These are phyloP conservation scores for Trichoderma reesei DNA, from an alignment of 495 filamentous ascomycete genomes.

Conservation along the genomic window DNA sequence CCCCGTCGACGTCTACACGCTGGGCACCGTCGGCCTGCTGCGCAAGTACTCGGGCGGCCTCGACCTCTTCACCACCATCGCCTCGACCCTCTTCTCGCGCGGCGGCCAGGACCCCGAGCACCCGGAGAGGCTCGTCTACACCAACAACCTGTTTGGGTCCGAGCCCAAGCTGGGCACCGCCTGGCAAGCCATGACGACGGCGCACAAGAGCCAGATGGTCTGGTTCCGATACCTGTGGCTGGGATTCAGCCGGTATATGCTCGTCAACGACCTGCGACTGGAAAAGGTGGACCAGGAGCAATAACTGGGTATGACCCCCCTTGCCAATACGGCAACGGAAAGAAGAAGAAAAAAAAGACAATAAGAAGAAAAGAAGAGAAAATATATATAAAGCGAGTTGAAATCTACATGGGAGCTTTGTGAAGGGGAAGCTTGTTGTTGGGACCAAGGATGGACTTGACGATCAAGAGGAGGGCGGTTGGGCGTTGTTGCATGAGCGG, in stretches of 20 bases:
- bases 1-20: constrained; percentile 74
- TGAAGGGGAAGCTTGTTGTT: background rate
- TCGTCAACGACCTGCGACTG: constrained; percentile 76
- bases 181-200: constrained; percentile 75
- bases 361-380: background rate
- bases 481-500: constrained; percentile 2
- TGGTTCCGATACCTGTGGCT: constrained; percentile 99
- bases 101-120: constrained; percentile 26
- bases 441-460: background rate
- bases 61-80: constrained; percentile 59
- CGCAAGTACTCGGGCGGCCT: constrained; percentile 76
- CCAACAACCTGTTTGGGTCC: constrained; percentile 46
- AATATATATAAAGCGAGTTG: background rate
- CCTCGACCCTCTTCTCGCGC: constrained; percentile 31
- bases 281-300: constrained; percentile 29
- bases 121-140: constrained; percentile 53
- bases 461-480: background rate
- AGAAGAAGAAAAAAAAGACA: background rate
- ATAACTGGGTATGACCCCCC: background rate
- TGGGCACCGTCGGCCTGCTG: constrained; percentile 55
- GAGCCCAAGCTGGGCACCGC: constrained; percentile 42
- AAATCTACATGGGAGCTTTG: background rate
- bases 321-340: too few relatives aligned
- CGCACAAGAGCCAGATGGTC: constrained; percentile 91
- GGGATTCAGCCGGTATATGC: constrained; percentile 82